Evolutionary conservation across 2,329 filamentous ascomycete genomes (phyloP).

Genomic region (Nothophoma quercina): DNA sequence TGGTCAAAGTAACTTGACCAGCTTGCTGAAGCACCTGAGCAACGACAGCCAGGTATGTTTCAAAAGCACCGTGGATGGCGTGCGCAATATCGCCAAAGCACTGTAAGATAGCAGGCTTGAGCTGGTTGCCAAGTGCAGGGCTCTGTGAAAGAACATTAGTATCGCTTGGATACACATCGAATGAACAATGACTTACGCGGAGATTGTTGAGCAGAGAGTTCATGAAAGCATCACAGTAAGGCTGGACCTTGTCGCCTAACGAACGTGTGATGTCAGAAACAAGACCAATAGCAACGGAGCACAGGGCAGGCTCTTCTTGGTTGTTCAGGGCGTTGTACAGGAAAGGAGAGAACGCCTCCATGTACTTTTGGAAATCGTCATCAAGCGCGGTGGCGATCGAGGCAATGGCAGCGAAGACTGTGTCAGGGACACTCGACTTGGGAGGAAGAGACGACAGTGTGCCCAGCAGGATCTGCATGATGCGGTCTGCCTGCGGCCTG

Average conservation of each 20-base stretch:
- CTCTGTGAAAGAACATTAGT: constrained; percentile 61
- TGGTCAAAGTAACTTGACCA: constrained; percentile 77
- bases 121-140: constrained; percentile 87
- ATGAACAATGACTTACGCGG: constrained; percentile 62
- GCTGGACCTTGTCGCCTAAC: constrained; percentile 87
- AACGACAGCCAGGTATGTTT: constrained; percentile 90
- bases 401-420: constrained; percentile 89
- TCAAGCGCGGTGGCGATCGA: constrained; percentile 91
- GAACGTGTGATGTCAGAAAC: constrained; percentile 96
- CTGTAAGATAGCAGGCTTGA: constrained; percentile 97
- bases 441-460: constrained; percentile 77
- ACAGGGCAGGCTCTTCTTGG: constrained; percentile 92
- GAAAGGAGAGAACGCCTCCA: constrained; percentile 93
- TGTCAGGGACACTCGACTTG: constrained; percentile 95
- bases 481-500: constrained; percentile 85
- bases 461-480: constrained; percentile 88
- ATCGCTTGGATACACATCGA: neutral
- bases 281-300: constrained; percentile 95
- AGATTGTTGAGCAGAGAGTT: constrained; percentile 95
- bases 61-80: constrained; percentile 89
- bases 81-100: constrained; percentile 98
- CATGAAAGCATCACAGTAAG: constrained; percentile 98
- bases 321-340: constrained; percentile 93
- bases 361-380: constrained; percentile 94
- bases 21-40: constrained; percentile 95